Percentiles rank a stretch among this genome's conserved stretches.
phyloP scores from a whole-genome alignment of 768 basidiomycete species.

The Cystofilobasidium capitatum region DNA sequence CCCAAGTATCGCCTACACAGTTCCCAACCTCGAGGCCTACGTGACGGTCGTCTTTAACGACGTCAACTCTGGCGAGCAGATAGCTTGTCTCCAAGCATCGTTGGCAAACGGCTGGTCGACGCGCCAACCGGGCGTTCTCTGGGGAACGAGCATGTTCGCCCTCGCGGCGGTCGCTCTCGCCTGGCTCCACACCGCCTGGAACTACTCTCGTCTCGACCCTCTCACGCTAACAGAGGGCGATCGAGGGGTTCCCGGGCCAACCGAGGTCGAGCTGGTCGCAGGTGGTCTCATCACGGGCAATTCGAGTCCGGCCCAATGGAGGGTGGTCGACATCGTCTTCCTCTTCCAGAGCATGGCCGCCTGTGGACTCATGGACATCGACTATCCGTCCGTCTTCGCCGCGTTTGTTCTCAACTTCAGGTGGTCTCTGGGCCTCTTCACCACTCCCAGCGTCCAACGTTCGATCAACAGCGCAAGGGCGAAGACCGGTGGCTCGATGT shows the following conservation, averaged over 20 bases:
- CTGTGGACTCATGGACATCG: conserved; percentile 65
- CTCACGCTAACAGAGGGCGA: conserved; percentile 33
- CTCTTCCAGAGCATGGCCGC: conserved; percentile 77
- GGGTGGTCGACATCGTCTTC: conserved; percentile 69
- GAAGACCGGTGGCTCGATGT: conserved; percentile 66
- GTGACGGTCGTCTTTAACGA: conserved; percentile 67
- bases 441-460: conserved; percentile 55
- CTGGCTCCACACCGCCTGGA: conserved; percentile 43
- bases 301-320: conserved; percentile 54
- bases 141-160: conserved; percentile 58
- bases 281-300: conserved; percentile 13
- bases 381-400: conserved; percentile 76
- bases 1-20: conserved; percentile 61
- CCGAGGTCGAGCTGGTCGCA: conserved; percentile 30
- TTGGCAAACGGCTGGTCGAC: conserved; percentile 83
- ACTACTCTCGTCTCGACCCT: conserved; percentile 17
- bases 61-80: conserved; percentile 58
- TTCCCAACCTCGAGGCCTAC: conserved; percentile 86
- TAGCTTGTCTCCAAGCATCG: conserved; percentile 84
- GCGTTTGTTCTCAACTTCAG: conserved; percentile 77
- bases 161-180: conserved; percentile 48
- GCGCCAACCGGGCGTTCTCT: conserved; percentile 63
- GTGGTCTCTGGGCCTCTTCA: conserved; percentile 68
- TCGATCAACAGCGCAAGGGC: conserved; percentile 76
- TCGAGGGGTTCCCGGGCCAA: conserved; percentile 40